Conservation (phyloP, 352 stramenopile genomes). For the Thalassiosira exigua region DNA sequence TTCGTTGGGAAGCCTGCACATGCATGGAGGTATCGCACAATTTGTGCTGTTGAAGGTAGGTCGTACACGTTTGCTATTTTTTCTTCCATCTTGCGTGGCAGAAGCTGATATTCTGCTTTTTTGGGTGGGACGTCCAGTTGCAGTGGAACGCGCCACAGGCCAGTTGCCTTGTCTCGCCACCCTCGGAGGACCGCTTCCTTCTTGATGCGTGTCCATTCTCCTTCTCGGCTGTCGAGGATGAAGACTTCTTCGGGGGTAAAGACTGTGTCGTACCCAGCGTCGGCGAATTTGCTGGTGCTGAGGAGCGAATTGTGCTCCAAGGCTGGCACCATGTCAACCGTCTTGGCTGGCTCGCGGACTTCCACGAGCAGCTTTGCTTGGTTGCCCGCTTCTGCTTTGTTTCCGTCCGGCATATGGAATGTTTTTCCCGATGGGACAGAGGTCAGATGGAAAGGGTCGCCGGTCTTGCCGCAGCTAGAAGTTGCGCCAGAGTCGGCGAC, state of each 20-base stretch:
- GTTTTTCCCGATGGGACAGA: not conserved
- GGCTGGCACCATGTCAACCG: constrained; percentile 21
- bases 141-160: constrained; percentile 25
- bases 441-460: not conserved
- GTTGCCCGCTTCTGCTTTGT: not conserved
- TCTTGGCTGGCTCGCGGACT: constrained; percentile 18
- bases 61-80: too few species aligned
- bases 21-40: too few species aligned
- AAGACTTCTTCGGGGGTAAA: constrained; percentile 32
- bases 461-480: not conserved
- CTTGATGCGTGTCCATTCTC: not conserved
- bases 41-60: too few species aligned
- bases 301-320: constrained; percentile 13
- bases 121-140: not conserved
- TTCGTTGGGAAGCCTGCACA: too few species aligned
- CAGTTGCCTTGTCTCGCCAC: not conserved
- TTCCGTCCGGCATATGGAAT: not conserved
- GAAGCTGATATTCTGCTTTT: too few species aligned
- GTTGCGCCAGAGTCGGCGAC: not conserved
- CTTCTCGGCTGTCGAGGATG: constrained; percentile 29
- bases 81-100: too few species aligned
- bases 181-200: constrained; percentile 14
- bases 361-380: constrained; percentile 7
- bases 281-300: constrained; percentile 30
- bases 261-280: constrained; percentile 16